Percentiles rank a stretch among this genome's conserved stretches.
phyloP scores from a whole-genome alignment of 306 rosid species.

The Medicago ruthenica region DNA sequence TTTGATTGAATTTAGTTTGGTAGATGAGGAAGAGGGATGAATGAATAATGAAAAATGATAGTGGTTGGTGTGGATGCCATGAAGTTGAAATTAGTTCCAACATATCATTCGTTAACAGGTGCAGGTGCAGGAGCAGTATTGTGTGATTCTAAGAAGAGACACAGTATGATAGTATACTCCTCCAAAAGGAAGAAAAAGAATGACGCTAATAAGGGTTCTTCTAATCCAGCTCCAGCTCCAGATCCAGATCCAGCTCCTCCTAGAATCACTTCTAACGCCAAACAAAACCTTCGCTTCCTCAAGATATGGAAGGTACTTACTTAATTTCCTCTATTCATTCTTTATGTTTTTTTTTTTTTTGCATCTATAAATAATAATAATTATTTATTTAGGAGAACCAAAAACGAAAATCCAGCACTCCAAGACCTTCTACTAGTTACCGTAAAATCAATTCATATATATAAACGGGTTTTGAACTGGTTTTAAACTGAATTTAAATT shows the following conservation, averaged over 20 bases:
- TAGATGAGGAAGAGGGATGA: too few relatives aligned
- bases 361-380: neutral
- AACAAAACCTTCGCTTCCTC: conserved; percentile 86
- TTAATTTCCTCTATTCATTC: neutral
- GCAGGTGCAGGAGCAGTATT: neutral
- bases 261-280: conserved; percentile 84
- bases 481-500: too few relatives aligned
- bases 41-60: too few relatives aligned
- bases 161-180: neutral
- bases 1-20: too few relatives aligned
- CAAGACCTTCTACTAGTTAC: conserved; percentile 88
- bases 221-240: too few relatives aligned
- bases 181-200: neutral
- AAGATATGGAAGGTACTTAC: conserved; percentile 62
- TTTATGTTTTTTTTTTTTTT: neutral
- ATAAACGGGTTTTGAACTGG: too few relatives aligned
- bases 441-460: too few relatives aligned
- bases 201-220: too few relatives aligned
- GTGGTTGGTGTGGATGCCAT: too few relatives aligned
- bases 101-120: neutral
- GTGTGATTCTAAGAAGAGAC: neutral
- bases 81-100: neutral
- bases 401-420: conserved; percentile 58
- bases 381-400: conserved; percentile 62
- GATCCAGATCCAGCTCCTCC: conserved; percentile 43